Percentiles rank a stretch among this genome's conserved stretches.
These are phyloP conservation scores for Phytophthora agathidicida DNA, from an alignment of 352 stramenopile genomes.

Conservation along the genomic window DNA sequence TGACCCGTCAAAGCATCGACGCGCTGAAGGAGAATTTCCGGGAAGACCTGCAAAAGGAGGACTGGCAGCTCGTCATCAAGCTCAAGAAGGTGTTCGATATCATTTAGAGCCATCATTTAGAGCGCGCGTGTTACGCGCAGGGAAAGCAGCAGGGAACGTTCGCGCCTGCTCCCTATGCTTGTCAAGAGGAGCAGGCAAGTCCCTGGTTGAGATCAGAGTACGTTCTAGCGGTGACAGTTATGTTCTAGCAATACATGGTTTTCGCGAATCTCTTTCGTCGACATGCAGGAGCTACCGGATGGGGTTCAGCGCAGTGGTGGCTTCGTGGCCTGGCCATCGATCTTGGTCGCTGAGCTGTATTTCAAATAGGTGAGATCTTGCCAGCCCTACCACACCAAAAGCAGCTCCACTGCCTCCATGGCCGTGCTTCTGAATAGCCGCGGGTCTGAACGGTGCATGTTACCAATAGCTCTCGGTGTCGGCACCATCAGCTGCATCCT, in stretches of 20 bases:
- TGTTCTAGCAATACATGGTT: constrained; percentile 32
- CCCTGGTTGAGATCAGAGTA: constrained; percentile 22
- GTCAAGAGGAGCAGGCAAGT: constrained; percentile 4
- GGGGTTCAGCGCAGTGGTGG: constrained; percentile 9
- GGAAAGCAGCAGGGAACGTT: constrained; percentile 8
- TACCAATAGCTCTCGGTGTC: constrained; percentile 8
- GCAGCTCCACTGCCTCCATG: too few species aligned
- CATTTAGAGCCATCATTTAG: constrained; percentile 97
- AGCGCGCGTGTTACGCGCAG: constrained; percentile 20
- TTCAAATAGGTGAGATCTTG: constrained; percentile 10
- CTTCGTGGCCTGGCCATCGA: not conserved
- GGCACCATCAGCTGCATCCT: not conserved
- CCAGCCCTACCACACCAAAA: constrained; percentile 18
- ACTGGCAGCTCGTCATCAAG: constrained; percentile 98
- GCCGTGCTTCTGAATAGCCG: too few species aligned
- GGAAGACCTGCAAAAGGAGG: constrained; percentile 97
- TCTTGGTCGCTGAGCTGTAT: constrained; percentile 3
- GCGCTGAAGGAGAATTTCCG: constrained; percentile 99
- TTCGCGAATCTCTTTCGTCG: constrained; percentile 23
- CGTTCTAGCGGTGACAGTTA: constrained; percentile 19
- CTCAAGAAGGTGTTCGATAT: constrained; percentile 99
- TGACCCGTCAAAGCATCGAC: constrained; percentile 96
- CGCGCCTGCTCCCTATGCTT: constrained; percentile 14
- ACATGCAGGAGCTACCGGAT: constrained; percentile 23
- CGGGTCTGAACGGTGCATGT: too few species aligned